Evolutionary conservation across 208 protist genomes (phyloP), one percentile per base, ranked within the genome.

Genomic region (Crithidia acanthocephali): DNA sequence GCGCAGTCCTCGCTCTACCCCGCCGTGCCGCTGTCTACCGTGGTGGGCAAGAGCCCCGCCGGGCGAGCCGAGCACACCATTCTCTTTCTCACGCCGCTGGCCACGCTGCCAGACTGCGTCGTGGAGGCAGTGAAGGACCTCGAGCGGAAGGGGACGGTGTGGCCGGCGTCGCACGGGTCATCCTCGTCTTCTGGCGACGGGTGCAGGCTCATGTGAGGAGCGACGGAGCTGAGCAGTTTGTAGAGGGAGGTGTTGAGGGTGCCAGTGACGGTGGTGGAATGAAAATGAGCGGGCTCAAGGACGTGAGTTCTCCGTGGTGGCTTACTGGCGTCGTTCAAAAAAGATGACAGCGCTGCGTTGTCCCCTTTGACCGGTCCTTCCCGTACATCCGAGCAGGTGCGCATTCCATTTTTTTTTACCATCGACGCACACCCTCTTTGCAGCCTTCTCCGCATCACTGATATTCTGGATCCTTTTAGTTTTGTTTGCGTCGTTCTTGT

Each of bases 1-100:
- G 76, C 77, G 2, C 65, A 64, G 20, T 28, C 76, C 3, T 65
- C 78, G 62, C 80, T 84, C 56, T 86, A 85, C 72, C 74, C 86
- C 0, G 62, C 86, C 25, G 32, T 82, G 28, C 72, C 84, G 20
- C 77, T 92, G 32, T 83, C 81, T 13, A 84, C 75, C 2, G 53
- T 83, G 10, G 84, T 92, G 45, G 52, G 74, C 2, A 69, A 85
- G 51, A 86, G 72, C 33, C 22, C 65, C 7, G 52, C 86, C 2
- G 69, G 67, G 1, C 27, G 11, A 32, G 60, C 64, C 27, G 40
- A 53, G 28, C 51, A 63, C 45, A 64, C 67, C 0, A 59, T 86
- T 50, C 32, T 79, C 42, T 83, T 79, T 33, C 42, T 83, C 51
- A 79, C 71, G n/a, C 63, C 61, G 18, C 72, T 79, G 5, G 4